Conservation (phyloP, 352 stramenopile species). For the Phytophthora uliginosa region DNA sequence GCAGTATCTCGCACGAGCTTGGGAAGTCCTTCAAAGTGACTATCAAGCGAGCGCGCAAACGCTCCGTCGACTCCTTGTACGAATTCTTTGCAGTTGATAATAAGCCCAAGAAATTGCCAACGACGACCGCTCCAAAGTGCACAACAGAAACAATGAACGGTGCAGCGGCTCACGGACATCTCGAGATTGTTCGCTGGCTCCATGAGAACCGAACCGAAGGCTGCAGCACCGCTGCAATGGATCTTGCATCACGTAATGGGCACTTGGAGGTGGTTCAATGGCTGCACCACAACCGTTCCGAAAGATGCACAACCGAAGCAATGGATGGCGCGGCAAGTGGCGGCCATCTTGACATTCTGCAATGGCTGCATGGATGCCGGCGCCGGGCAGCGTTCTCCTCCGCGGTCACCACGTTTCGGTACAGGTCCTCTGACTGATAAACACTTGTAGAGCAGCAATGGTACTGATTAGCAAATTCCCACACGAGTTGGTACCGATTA, state of each 20-base stretch:
- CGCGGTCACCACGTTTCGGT: too few relatives aligned
- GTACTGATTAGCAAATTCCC: too few relatives aligned
- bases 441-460: too few relatives aligned
- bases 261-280: neutral
- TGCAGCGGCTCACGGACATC: neutral
- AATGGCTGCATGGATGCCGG: conserved; percentile 4
- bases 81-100: neutral
- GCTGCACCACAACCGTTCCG: neutral
- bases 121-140: neutral
- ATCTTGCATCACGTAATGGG: neutral
- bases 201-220: conserved; percentile 11
- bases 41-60: neutral
- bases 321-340: conserved; percentile 2
- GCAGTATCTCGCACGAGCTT: conserved; percentile 11
- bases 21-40: conserved; percentile 2
- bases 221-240: neutral
- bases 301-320: neutral
- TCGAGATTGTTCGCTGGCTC: conserved; percentile 11
- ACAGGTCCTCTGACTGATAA: too few relatives aligned
- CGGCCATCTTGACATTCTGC: neutral
- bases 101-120: neutral
- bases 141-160: neutral
- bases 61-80: neutral
- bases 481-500: too few relatives aligned
- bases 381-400: too few relatives aligned